Base-by-base conservation (phyloP, 169 alveolate species). In the Cystoisospora suis region DNA sequence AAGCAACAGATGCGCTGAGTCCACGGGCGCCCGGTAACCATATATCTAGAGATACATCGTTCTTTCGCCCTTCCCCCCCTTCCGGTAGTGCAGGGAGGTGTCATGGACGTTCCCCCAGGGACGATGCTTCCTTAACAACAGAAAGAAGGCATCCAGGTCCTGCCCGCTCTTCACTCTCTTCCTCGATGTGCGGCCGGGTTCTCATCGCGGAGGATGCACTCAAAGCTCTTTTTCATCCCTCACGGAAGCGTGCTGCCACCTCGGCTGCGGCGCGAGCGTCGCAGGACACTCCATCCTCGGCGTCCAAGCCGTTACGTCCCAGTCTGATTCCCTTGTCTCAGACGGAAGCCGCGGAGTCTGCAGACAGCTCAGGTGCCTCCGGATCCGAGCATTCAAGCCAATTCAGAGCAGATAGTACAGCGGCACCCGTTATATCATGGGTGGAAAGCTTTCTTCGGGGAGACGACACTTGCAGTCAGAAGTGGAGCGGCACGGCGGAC, bases 141-240 rank as follows among this genome's bases (percentile, higher is more conserved):
- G n/a, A n/a, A n/a, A n/a, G n/a, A n/a, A n/a, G n/a, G n/a, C n/a
- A n/a, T n/a, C n/a, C n/a, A n/a, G n/a, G n/a, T n/a, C n/a, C n/a
- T n/a, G n/a, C n/a, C n/a, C n/a, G n/a, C n/a, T n/a, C n/a, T n/a
- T n/a, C n/a, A n/a, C n/a, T n/a, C n/a, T n/a, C n/a, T n/a, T n/a
- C n/a, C n/a, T n/a, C n/a, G n/a, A n/a, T n/a, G n/a, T n/a, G 75
- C 44, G 46, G 12, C 38, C 79, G 79, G 12, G 79, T 65, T 1
- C 79, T 34, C 27, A 65, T 65, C 29, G 79, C 36, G 46, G 79
- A 20, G 46, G 46, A 65, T 65, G 79, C 79, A 12, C 46, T 65
- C 38, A 65, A 65, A 23, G 79, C 79, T 5, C 79, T 65, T 29
- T 65, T 65, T n/a, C 79, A 65, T 40, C 79, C 46, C 36, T 65